phyloP scores from a whole-genome alignment of 768 basidiomycete species.

The Cystobasidium ongulense region DNA sequence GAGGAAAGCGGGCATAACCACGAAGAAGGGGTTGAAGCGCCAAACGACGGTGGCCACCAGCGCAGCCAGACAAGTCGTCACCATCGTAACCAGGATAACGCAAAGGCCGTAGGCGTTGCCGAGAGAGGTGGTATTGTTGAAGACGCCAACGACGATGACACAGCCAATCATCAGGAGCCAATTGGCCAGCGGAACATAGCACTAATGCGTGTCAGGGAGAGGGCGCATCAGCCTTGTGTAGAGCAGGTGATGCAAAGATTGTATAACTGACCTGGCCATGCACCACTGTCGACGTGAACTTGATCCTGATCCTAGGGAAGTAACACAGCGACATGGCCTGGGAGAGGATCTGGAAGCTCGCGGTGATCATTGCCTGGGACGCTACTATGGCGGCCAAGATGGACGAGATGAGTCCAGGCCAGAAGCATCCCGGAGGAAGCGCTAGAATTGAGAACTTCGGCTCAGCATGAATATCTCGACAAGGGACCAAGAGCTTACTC shows the following conservation, averaged over 20 bases:
- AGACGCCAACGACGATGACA: slow-evolving; percentile 8
- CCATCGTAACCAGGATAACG: slow-evolving; percentile 1
- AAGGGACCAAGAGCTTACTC: not conserved
- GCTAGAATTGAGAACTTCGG: not conserved
- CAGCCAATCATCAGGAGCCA: slow-evolving; percentile 6
- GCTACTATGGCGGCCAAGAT: slow-evolving; percentile 4
- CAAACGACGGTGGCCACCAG: not conserved
- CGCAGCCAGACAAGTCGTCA: not conserved
- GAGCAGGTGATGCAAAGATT: not conserved
- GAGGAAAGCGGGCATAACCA: not conserved
- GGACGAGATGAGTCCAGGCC: slow-evolving; percentile 6
- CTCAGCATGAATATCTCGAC: not conserved
- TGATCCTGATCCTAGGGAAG: not conserved
- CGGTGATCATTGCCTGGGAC: slow-evolving; percentile 7
- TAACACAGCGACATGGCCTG: not conserved
- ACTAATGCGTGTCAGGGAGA: not conserved
- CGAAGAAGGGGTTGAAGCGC: slow-evolving; percentile 1
- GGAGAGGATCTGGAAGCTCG: slow-evolving; percentile 2
- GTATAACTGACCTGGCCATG: not conserved
- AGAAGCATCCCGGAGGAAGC: not conserved
- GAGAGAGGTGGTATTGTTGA: slow-evolving; percentile 9
- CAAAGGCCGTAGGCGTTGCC: slow-evolving; percentile 10
- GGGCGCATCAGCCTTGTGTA: not conserved
- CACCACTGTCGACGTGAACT: slow-evolving; percentile 7
- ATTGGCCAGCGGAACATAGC: slow-evolving; percentile 6